Evolutionary conservation across 768 basidiomycete genomes (phyloP), one percentile per base, ranked within the genome.

Genomic region (Xanthoconium purpureum): DNA sequence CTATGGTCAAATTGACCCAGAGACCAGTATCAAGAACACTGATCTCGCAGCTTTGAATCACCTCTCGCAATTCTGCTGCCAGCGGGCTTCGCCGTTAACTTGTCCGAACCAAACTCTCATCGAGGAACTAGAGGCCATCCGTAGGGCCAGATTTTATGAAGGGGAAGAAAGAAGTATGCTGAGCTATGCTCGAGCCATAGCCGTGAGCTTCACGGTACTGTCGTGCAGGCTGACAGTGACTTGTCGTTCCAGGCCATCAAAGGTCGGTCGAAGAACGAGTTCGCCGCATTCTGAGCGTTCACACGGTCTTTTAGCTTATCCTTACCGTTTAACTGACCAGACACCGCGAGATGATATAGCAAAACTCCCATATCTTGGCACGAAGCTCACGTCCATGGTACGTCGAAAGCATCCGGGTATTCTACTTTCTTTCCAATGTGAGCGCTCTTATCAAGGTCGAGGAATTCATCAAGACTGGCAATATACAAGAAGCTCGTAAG

Each of bases 131-230:
- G 78, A 77, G 30, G 70, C 87, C 17, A 78, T 93, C 32, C 78
- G 80, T 17, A 78, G 74, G 36, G 74, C 78, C 28, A 77, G 91
- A 44, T 75, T 81, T 45, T 71, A 90, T 2, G 91, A 93, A 65
- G 84, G 87, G 13, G 79, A 88, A 49, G 76, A 78, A 20, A 74
- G 82, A 30, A 89, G 87, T 62, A 83, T 85, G 39, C 71, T 93
- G 47, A 84, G 84, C 57, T 94, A 93, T 60, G 77, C 84, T 35
- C 78, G 89, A 47, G 84, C 87, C 2, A 84, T 91, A 59, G 78
- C 84, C n/a, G 87, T 87, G 65, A 60, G 84, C 71, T 30, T 42
- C 38, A n/a, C 53, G 50, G 32, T 42, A 15, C 37, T 24, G 42
- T 35, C 33, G 33, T 45, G 14, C 32, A 9, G 11, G 48, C 17